These are phyloP conservation scores for Cyberlindnera misumaiensis DNA, from an alignment of 805 yeast genomes.

Conservation along the genomic window DNA sequence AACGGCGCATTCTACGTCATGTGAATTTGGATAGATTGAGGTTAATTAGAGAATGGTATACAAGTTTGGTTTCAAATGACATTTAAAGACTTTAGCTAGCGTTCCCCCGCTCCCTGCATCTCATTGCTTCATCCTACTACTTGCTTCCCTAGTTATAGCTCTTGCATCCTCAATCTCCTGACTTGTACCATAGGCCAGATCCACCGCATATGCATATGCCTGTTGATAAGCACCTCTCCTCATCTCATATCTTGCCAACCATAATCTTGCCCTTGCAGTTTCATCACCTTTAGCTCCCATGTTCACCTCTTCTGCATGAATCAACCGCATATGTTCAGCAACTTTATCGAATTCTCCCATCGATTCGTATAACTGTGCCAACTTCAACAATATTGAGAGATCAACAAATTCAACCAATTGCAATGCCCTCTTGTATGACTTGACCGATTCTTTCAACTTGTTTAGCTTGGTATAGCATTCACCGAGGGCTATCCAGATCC, in stretches of 20 bases:
- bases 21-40: background rate
- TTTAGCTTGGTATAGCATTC: constrained; percentile 79
- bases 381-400: constrained; percentile 48
- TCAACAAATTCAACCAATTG: constrained; percentile 49
- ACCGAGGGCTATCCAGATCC: constrained; percentile 97
- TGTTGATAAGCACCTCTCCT: constrained; percentile 48
- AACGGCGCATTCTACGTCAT: constrained; percentile 13
- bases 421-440: constrained; percentile 75
- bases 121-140: constrained; percentile 39
- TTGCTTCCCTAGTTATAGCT: constrained; percentile 70
- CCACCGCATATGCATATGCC: constrained; percentile 70
- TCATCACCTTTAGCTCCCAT: constrained; percentile 63
- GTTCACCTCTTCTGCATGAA: constrained; percentile 51
- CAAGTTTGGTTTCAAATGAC: background rate
- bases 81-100: too few species aligned
- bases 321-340: constrained; percentile 33
- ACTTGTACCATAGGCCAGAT: constrained; percentile 65
- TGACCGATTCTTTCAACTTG: constrained; percentile 65
- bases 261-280: constrained; percentile 71
- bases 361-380: constrained; percentile 63
- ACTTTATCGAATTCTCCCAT: constrained; percentile 33
- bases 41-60: background rate
- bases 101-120: too few species aligned
- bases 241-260: constrained; percentile 74
- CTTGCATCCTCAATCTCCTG: constrained; percentile 88